Evolutionary conservation across 2,329 filamentous ascomycete species (phyloP).

Genomic region (Orbilia ellipsospora): DNA sequence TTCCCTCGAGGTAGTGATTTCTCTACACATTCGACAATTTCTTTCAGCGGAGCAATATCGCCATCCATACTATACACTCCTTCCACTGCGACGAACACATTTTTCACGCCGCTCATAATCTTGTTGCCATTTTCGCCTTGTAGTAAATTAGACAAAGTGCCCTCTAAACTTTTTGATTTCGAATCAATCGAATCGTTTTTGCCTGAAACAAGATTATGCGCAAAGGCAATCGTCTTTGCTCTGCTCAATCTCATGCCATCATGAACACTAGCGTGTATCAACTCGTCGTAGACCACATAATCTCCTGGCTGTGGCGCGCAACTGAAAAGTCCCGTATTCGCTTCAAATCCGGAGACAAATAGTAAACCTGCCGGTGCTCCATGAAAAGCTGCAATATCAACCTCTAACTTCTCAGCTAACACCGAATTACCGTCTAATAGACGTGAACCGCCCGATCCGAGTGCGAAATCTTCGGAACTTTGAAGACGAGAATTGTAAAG

Average conservation of each 20-base stretch:
- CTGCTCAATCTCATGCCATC: slow-evolving; percentile 78
- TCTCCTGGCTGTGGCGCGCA: slow-evolving; percentile 72
- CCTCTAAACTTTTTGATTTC: slow-evolving; percentile 58
- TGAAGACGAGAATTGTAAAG: slow-evolving; percentile 58
- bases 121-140: slow-evolving; percentile 40
- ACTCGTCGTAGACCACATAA: slow-evolving; percentile 76
- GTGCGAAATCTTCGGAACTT: slow-evolving; percentile 42
- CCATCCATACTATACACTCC: slow-evolving; percentile 87
- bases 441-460: slow-evolving; percentile 69
- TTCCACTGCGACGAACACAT: slow-evolving; percentile 76
- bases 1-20: slow-evolving; percentile 69
- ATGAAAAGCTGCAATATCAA: slow-evolving; percentile 66
- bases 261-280: slow-evolving; percentile 81
- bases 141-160: slow-evolving; percentile 60
- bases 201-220: slow-evolving; percentile 68
- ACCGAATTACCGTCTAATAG: slow-evolving; percentile 68
- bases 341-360: slow-evolving; percentile 73
- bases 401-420: slow-evolving; percentile 65
- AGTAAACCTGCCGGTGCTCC: slow-evolving; percentile 65
- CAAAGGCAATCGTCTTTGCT: slow-evolving; percentile 66
- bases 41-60: slow-evolving; percentile 73
- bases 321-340: slow-evolving; percentile 73
- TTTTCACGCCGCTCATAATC: slow-evolving; percentile 62
- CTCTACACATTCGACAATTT: slow-evolving; percentile 71
- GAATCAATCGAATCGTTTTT: slow-evolving; percentile 57